These are phyloP conservation scores for Fallopia convolvulus DNA, from an alignment of 148 eudicot genomes.

Conservation along the genomic window DNA sequence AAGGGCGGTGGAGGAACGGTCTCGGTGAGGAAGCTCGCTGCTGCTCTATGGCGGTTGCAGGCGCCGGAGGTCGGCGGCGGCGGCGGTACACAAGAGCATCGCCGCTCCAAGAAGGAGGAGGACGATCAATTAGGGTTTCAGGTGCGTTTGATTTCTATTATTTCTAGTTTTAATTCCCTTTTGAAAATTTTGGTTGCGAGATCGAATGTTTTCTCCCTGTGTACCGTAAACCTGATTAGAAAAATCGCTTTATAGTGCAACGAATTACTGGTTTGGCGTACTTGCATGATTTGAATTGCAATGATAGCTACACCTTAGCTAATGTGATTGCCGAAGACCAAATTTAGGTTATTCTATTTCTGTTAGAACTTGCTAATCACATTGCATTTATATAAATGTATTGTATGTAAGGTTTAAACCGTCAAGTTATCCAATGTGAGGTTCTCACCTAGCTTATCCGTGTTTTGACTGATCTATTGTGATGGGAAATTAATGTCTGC, in stretches of 20 bases:
- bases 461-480: neutral
- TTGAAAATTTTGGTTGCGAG: slow-evolving; percentile 6
- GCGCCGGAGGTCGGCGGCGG: slow-evolving; percentile 15
- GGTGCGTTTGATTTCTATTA: slow-evolving; percentile 28
- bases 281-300: neutral
- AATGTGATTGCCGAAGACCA: neutral
- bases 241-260: too few species aligned
- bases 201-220: neutral
- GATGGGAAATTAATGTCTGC: neutral
- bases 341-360: neutral
- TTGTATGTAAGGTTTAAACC: neutral
- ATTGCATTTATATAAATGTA: neutral
- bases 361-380: neutral
- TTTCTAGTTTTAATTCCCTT: neutral
- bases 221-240: too few species aligned
- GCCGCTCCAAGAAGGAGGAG: neutral
- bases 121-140: slow-evolving; percentile 52
- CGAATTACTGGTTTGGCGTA: neutral
- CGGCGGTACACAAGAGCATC: slow-evolving; percentile 17
- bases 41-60: slow-evolving; percentile 65
- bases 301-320: neutral
- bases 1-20: slow-evolving; percentile 14
- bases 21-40: slow-evolving; percentile 69
- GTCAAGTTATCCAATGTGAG: neutral
- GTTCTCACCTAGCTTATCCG: neutral